These are phyloP conservation scores for Boletus subparvulus DNA, from an alignment of 768 basidiomycete species.

Conservation along the genomic window DNA sequence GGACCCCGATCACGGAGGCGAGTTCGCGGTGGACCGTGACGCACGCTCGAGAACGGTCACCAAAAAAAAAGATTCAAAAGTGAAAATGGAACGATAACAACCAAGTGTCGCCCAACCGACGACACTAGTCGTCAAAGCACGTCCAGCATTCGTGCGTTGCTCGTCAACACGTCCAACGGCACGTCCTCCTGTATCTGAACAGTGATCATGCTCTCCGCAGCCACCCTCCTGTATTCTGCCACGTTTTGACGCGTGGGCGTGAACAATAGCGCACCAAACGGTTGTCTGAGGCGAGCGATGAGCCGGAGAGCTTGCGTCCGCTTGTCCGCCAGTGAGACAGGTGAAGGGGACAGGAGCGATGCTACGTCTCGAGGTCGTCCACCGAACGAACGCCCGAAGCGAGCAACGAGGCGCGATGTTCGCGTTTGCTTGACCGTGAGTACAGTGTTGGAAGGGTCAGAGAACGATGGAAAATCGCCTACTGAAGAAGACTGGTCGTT, in stretches of 20 bases:
- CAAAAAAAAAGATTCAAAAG: no score
- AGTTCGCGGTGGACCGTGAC: no score
- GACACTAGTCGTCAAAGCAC: background rate
- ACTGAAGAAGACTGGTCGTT: background rate
- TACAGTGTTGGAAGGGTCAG: no score
- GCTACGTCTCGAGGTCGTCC: background rate
- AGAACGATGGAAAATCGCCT: no score
- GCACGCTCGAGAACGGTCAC: no score
- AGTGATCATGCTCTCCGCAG: constrained; percentile 3
- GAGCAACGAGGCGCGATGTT: background rate
- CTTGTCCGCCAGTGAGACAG: background rate
- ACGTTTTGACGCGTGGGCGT: background rate
- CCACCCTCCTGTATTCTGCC: constrained; percentile 9
- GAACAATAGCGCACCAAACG: constrained; percentile 1
- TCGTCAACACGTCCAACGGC: background rate
- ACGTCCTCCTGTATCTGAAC: background rate
- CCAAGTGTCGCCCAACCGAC: no score
- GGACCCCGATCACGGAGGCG: constrained; percentile 2
- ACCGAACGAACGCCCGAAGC: background rate
- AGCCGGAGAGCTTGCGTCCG: background rate
- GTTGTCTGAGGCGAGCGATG: background rate
- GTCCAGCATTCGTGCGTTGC: background rate
- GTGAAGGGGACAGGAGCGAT: background rate
- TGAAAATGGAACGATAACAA: no score
- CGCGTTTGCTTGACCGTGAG: background rate